These are phyloP conservation scores for Aureobasidium sp. DNA, from an alignment of 2,329 filamentous ascomycete genomes.

Conservation along the genomic window DNA sequence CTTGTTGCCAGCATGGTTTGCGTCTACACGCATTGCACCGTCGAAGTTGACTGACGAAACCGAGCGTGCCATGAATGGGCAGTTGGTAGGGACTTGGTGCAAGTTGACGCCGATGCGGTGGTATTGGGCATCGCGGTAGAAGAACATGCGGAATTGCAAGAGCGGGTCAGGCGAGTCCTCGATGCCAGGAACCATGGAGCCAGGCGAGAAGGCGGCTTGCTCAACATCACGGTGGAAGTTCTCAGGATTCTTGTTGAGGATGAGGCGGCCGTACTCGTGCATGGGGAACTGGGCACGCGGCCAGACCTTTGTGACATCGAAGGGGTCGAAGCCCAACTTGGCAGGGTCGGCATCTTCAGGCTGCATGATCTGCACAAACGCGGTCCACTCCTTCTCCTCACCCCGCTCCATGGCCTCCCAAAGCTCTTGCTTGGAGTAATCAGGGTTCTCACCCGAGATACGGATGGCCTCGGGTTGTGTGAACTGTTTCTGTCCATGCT, in stretches of 20 bases:
- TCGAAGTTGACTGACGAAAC: slow-evolving; percentile 45
- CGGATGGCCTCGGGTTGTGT: slow-evolving; percentile 39
- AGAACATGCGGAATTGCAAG: slow-evolving; percentile 36
- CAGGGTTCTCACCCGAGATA: slow-evolving; percentile 44
- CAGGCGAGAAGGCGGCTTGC: slow-evolving; percentile 46
- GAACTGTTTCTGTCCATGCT: slow-evolving; percentile 44
- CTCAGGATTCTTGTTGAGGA: slow-evolving; percentile 49
- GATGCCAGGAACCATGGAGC: slow-evolving; percentile 46
- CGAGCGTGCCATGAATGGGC: slow-evolving; percentile 44
- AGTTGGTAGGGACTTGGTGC: slow-evolving; percentile 44
- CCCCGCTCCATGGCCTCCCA: slow-evolving; percentile 40
- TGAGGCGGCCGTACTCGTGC: slow-evolving; percentile 44
- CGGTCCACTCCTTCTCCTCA: slow-evolving; percentile 39
- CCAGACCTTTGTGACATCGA: slow-evolving; percentile 51
- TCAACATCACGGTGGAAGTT: slow-evolving; percentile 48
- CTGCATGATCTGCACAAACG: slow-evolving; percentile 41
- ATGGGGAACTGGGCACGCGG: slow-evolving; percentile 43
- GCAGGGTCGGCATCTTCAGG: slow-evolving; percentile 41
- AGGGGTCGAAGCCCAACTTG: slow-evolving; percentile 47
- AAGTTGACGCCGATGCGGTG: slow-evolving; percentile 48
- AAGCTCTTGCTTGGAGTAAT: slow-evolving; percentile 44
- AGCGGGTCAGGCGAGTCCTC: slow-evolving; percentile 44
- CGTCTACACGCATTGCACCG: slow-evolving; percentile 43
- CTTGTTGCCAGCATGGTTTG: slow-evolving; percentile 43
- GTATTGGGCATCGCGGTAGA: slow-evolving; percentile 41